These are phyloP conservation scores for Colletotrichum coccodes DNA, from an alignment of 2,329 filamentous ascomycete genomes.

Conservation along the genomic window DNA sequence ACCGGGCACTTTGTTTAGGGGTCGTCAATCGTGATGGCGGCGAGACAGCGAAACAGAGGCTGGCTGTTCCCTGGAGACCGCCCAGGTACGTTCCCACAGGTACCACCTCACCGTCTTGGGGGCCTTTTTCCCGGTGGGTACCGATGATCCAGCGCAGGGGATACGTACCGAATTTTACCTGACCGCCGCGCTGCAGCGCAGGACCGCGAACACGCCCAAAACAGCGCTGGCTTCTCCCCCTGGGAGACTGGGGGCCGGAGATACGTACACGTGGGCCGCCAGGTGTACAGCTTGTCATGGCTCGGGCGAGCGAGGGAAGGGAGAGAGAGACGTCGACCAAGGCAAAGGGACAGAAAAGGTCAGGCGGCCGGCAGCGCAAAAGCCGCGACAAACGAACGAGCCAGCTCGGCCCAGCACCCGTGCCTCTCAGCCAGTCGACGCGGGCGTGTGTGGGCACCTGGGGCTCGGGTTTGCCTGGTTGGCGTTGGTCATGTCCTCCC, in stretches of 20 bases:
- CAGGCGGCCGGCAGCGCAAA: background rate
- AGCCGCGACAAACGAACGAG: background rate
- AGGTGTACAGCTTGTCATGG: background rate
- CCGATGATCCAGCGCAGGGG: background rate
- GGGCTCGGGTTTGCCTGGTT: background rate
- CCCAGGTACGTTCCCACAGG: constrained; percentile 2
- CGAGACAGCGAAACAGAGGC: background rate
- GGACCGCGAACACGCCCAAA: background rate
- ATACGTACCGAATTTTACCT: constrained; percentile 3
- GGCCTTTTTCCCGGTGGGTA: background rate
- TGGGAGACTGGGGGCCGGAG: background rate
- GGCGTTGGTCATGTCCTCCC: constrained; percentile 11
- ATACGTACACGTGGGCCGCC: background rate
- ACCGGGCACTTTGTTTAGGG: constrained; percentile 13
- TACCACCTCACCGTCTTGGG: background rate
- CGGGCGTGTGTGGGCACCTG: background rate
- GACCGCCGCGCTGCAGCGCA: constrained; percentile 16
- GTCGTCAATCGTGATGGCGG: constrained; percentile 16
- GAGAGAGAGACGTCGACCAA: background rate
- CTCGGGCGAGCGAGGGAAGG: background rate
- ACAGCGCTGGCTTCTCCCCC: background rate
- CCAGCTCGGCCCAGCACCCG: constrained; percentile 1
- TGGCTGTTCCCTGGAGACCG: constrained; percentile 17
- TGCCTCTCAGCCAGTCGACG: constrained; percentile 5
- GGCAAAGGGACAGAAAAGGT: background rate